Base-by-base conservation (phyloP, 768 basidiomycete genomes). In the Butyriboletus loyo region DNA sequence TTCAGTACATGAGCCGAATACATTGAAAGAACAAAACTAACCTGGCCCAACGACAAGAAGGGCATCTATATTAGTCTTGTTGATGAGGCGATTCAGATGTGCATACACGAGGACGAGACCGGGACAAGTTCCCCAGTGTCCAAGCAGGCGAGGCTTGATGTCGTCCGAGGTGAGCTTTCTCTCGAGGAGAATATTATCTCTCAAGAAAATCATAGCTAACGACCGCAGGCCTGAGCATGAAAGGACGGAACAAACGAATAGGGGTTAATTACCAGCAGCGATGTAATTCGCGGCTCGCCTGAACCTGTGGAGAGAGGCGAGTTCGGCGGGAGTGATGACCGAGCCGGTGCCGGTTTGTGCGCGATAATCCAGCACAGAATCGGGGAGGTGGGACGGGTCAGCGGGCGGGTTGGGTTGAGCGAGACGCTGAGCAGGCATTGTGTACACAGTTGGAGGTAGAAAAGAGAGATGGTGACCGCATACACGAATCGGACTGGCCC, bases 81-180 rank as follows among this genome's bases (percentile, higher is more conserved):
- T 75, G 54, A 87, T 80, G 51, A 87, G 70, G 49, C 80, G 71
- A 64, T 82, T 89, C 39, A 87, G 71, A 60, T 92, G 89, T 0
- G 89, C 87, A 59, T 84, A 84, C 27, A 79, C 78, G 56, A 92
- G 77, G 54, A 77, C 71, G 9, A 93, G 79, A 21, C 90, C 92
- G 0, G 88, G 89, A 60, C 89, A 89, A 27, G 87, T 89, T 27
- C 88, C 89, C 87, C 87, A 90, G 62, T 91, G 89, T 0, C 91
- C 90, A 8, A 92, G 78, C 24, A 92, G 78, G 61, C 89, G 82
- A 37, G 78, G 75, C 72, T 95, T 94, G 73, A 96, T 85, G 66
- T 92, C 79, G 39, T 87, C 83, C 27, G 77, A 72, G 19, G 73
- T 77, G 37, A 89, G 71, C 27, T 77, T 68, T 31, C 80, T 71